Evolutionary conservation across 2,329 filamentous ascomycete species (phyloP), one percentile per base, ranked within the genome.

Genomic region (Talaromyces islandicus): DNA sequence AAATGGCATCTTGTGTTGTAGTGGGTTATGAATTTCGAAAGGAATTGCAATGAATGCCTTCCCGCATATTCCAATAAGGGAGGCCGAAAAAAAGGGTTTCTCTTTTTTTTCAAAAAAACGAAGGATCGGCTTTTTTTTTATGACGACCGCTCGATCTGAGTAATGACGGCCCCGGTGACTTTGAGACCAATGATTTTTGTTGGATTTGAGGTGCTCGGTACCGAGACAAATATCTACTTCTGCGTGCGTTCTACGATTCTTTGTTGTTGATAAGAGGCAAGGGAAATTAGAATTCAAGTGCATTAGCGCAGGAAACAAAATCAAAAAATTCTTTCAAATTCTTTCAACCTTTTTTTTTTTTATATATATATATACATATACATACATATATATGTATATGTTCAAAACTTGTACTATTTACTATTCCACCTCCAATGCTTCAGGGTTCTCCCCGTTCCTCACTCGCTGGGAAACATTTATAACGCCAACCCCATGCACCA

Each of bases 401-500:
- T 21, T 14, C 10, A 24, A 27, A 52, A 19, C 6, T 21, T 52
- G 24, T 25, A 46, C 7, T n/a, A 25, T 29, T 5, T 17, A 29
- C 48, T 29, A 27, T 3, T 29, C 48, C 17, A 52, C 25, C 25
- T 27, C 25, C 14, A 52, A 29, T 21, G 19, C 19, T n/a, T 48
- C 29, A 19, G 54, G 6, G 35, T 58, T 56, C 46, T 60, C 43
- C 14, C 60, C 62, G 38, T 62, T 32, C 38, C 57, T 58, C 32
- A 54, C 38, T 14, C 57, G 57, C 24, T 58, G 53, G 0, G 70
- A 69, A 52, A 75, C 65, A 67, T 75, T 67, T 32, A 75, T 67
- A 30, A 73, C 52, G 3, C 73, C 73, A 35, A 75, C 72, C 3
- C 73, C 73, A 25, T 65, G 63, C 11, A 75, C 64, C 32, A 75